Percentiles rank a stretch among this genome's conserved stretches.
Conservation (phyloP, 2,329 filamentous ascomycete genomes). For the Xylariaceae sp. region DNA sequence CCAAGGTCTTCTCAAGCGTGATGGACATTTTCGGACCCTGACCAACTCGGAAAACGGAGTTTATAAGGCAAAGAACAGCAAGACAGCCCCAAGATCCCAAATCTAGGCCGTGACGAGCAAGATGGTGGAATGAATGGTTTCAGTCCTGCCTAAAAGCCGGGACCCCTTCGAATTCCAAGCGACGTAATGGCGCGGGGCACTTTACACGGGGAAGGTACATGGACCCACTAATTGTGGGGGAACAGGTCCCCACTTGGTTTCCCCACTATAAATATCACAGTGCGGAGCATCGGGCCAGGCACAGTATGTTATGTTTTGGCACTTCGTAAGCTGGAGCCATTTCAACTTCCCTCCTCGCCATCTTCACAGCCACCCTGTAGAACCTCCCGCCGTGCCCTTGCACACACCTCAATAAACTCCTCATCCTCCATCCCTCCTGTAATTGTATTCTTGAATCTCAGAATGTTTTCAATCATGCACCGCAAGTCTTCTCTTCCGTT, state of each 20-base stretch:
- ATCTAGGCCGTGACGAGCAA: background rate
- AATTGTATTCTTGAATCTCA: no score
- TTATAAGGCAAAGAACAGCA: background rate
- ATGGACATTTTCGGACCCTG: conserved; percentile 44
- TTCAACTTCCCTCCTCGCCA: no score
- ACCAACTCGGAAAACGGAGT: background rate
- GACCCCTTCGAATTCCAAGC: background rate
- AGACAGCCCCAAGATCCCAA: background rate
- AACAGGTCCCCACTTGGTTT: background rate
- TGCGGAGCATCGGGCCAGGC: no score
- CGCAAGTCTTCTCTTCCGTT: no score
- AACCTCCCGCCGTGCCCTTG: no score
- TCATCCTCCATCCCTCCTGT: no score
- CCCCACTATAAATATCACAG: no score
- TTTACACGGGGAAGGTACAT: background rate
- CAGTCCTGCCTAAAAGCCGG: background rate
- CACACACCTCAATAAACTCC: no score
- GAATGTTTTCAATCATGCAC: no score
- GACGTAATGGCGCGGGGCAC: background rate
- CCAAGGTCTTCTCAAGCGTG: conserved; percentile 67
- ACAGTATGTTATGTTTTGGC: no score
- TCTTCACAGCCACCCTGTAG: no score
- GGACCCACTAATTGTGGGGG: background rate
- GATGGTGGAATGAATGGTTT: background rate
- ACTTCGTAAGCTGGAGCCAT: no score